Percentiles rank a stretch among this genome's conserved stretches.
Conservation (phyloP, 306 rosid genomes). For the Cicer pinnatifidum region DNA sequence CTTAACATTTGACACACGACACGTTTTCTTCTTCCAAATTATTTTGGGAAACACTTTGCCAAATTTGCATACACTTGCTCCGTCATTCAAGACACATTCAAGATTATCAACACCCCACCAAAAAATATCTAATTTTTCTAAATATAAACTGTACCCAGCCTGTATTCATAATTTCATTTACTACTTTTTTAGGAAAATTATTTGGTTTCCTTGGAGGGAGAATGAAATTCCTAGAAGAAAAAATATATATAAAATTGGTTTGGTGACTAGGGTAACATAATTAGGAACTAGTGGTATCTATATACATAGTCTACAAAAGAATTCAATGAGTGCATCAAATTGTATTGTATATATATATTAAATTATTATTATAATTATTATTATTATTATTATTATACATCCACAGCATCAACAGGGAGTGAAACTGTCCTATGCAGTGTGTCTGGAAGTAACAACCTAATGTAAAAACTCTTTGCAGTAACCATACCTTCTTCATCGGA, state of each 20-base stretch:
- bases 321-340: constrained; percentile 44
- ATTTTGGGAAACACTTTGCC: not conserved
- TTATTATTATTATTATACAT: constrained; percentile 44
- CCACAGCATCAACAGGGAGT: constrained; percentile 83
- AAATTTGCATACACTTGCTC: constrained; percentile 18
- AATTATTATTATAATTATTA: too few relatives aligned
- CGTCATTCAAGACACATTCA: not conserved
- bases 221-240: constrained; percentile 27
- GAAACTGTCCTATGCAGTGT: constrained; percentile 73
- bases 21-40: constrained; percentile 19
- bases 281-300: constrained; percentile 20
- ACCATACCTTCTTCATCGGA: constrained; percentile 45
- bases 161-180: constrained; percentile 10
- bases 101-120: not conserved
- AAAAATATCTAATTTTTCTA: constrained; percentile 1
- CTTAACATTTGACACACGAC: not conserved
- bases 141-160: constrained; percentile 6
- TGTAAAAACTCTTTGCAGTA: constrained; percentile 48
- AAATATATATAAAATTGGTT: not conserved
- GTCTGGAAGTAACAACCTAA: constrained; percentile 56
- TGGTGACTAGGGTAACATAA: too few relatives aligned
- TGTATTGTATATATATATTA: not conserved
- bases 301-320: constrained; percentile 56
- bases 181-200: not conserved
- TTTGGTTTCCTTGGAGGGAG: constrained; percentile 12